Conservation (phyloP, 345 rosid genomes). For the Mercurialis annua region DNA sequence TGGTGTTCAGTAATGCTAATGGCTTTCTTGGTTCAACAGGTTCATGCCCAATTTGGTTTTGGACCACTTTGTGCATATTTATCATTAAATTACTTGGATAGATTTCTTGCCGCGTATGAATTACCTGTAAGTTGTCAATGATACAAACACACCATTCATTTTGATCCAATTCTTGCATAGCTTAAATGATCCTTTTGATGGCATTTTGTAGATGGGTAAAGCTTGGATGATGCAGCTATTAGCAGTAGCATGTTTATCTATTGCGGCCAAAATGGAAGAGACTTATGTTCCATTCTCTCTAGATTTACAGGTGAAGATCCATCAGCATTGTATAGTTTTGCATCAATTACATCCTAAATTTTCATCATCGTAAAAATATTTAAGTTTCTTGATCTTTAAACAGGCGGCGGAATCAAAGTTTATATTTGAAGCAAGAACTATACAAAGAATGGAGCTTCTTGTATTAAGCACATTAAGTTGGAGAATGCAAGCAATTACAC, state of each 20-base stretch:
- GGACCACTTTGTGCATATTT: constrained; percentile 63
- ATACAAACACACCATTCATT: background rate
- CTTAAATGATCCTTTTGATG: constrained; percentile 1
- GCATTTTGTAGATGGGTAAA: constrained; percentile 52
- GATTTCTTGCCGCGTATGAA: constrained; percentile 64
- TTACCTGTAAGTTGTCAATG: constrained; percentile 57
- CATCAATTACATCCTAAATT: background rate
- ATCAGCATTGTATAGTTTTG: background rate
- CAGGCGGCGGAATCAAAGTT: constrained; percentile 56
- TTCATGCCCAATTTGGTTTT: constrained; percentile 55
- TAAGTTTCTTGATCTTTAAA: background rate
- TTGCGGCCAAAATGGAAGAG: constrained; percentile 81
- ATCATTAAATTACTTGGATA: constrained; percentile 66
- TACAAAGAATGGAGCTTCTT: constrained; percentile 74
- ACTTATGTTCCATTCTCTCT: constrained; percentile 53
- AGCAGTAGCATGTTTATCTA: constrained; percentile 71
- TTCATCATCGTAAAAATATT: constrained; percentile 2
- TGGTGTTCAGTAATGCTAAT: constrained; percentile 19
- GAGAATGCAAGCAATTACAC: constrained; percentile 80
- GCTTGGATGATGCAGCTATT: constrained; percentile 64
- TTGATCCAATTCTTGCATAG: background rate
- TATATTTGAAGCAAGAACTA: constrained; percentile 62
- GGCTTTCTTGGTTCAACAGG: constrained; percentile 41
- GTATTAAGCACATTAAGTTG: constrained; percentile 60
- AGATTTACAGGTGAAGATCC: constrained; percentile 56